Evolutionary conservation across 2,329 filamentous ascomycete species (phyloP).

Genomic region (Tolypocladium tropicale): DNA sequence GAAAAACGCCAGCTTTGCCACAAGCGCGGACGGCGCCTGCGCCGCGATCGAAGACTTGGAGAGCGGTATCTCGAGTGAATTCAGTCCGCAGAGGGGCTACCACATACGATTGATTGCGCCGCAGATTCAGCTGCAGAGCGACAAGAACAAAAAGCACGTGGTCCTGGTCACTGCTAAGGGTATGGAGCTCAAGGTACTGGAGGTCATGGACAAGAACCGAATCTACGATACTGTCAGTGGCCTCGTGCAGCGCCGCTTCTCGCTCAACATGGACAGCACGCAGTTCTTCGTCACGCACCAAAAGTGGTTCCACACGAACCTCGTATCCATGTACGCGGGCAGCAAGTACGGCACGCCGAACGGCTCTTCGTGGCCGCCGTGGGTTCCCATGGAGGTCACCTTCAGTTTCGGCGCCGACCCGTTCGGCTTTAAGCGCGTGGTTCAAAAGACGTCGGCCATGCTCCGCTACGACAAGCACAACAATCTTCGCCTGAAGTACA

Average conservation of each 20-base stretch:
- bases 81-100: conserved; percentile 85
- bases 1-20: conserved; percentile 35
- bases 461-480: conserved; percentile 98
- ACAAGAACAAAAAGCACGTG: conserved; percentile 96
- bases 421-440: conserved; percentile 95
- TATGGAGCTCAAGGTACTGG: conserved; percentile 95
- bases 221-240: conserved; percentile 90
- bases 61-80: conserved; percentile 76
- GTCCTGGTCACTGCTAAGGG: conserved; percentile 93
- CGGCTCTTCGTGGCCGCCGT: conserved; percentile 89
- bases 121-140: conserved; percentile 95
- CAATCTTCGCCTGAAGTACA: conserved; percentile 90
- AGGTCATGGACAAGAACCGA: conserved; percentile 94
- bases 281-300: conserved; percentile 97
- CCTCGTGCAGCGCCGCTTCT: conserved; percentile 86
- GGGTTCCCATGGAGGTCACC: conserved; percentile 98
- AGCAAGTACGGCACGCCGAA: conserved; percentile 81
- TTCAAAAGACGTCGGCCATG: conserved; percentile 92
- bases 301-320: conserved; percentile 75
- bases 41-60: conserved; percentile 51
- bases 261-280: conserved; percentile 91
- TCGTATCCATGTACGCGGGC: conserved; percentile 87
- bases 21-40: conserved; percentile 21
- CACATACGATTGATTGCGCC: conserved; percentile 91
- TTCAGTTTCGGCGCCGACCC: conserved; percentile 91